These are phyloP conservation scores for Lathyrus tuberosus DNA, from an alignment of 306 rosid species.

Conservation along the genomic window DNA sequence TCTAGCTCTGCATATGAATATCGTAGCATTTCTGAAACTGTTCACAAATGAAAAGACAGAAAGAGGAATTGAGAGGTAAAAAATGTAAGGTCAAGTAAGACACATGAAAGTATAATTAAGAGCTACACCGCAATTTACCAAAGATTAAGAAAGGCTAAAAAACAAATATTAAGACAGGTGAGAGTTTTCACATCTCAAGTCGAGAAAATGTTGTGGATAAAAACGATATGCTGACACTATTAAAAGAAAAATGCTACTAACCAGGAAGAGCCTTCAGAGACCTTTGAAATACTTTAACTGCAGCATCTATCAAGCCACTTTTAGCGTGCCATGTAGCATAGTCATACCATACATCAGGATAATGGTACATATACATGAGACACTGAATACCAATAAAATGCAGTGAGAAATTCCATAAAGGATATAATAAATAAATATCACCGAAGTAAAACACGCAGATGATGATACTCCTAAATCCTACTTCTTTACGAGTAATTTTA, in stretches of 20 bases:
- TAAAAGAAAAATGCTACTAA: conserved; percentile 39
- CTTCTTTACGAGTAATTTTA: too few relatives aligned
- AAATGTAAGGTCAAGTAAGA: too few relatives aligned
- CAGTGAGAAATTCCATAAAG: conserved; percentile 45
- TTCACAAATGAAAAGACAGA: conserved; percentile 5
- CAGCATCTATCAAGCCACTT: conserved; percentile 86
- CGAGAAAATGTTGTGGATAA: conserved; percentile 3
- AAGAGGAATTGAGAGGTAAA: background rate
- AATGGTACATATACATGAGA: conserved; percentile 94
- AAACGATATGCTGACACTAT: conserved; percentile 32
- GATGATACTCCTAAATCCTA: too few relatives aligned
- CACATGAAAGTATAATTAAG: too few relatives aligned
- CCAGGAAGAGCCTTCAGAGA: conserved; percentile 97
- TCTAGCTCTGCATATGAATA: conserved; percentile 97
- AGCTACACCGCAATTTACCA: too few relatives aligned
- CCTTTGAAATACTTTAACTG: conserved; percentile 94
- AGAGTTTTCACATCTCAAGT: background rate
- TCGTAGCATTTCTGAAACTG: conserved; percentile 86
- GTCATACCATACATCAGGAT: conserved; percentile 96
- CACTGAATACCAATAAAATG: conserved; percentile 63
- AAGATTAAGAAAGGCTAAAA: too few relatives aligned
- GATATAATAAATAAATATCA: conserved; percentile 23
- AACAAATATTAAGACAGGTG: too few relatives aligned
- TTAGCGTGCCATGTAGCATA: conserved; percentile 95
- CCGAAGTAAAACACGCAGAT: conserved; percentile 19